Evolutionary conservation across 1,284 basidiomycete species (phyloP), one percentile per base, ranked within the genome.

Genomic region (Pseudozyma tsukubaensis): DNA sequence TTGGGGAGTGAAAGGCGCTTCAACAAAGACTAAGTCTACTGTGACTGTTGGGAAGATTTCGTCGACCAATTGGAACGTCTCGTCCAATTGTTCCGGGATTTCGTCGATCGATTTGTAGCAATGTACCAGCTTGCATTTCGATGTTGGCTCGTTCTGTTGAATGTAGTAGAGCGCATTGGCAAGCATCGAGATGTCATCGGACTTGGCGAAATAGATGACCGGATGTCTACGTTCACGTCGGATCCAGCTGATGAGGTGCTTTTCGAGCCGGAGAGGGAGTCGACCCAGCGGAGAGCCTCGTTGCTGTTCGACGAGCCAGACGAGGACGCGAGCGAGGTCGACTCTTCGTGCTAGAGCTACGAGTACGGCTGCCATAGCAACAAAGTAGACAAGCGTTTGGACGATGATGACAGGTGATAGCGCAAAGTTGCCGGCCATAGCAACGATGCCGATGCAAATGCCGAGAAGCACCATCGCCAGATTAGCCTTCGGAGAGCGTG

Each of bases 151-250:
- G 76, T 91, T 91, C 64, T 62, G 42, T 47, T 86, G 83, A 10
- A 91, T 89, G 72, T 92, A 92, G 18, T 88, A 81, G 39, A 91
- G 86, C 86, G 90, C 89, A 52, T 88, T 87, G 73, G 91, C 88
- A 2, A 92, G 77, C 48, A 86, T 85, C 73, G 90, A 88, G 65
- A 91, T 70, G 36, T 77, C 75, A 50, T 77, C 75, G 11, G 67
- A 66, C 51, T 74, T 75, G 49, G 72, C 55, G 50, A 74, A 77
- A 59, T 71, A 77, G 59, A 77, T 69, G 16, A 91, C 86, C 1
- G 89, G 87, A 73, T 89, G 88, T 50, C 86, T 81, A 76, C 88
- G 87, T 64, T 90, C 75, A 9, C 75, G 84, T 39, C 84, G 85
- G 85, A 91, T 88, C 43, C 85, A 76, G 48, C 66, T 61, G 18